A percentile compares a stretch with the other conserved stretches of the same genome.
Evolutionary conservation across 177 flowering plant species (phyloP).

Genomic region (Vitis hybrid): DNA sequence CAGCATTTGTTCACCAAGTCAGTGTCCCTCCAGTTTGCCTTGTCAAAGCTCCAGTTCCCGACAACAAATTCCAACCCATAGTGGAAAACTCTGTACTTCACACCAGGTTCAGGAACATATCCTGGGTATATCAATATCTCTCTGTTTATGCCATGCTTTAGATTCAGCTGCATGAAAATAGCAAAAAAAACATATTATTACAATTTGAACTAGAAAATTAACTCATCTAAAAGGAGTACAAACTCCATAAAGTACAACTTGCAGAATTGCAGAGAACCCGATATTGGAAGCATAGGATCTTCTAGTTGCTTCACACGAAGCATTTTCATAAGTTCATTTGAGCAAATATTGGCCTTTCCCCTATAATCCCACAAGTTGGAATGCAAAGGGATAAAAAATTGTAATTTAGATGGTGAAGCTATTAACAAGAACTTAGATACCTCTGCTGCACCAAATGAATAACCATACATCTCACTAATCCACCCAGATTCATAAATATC

Average conservation of each 20-base stretch:
- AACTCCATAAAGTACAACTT: not conserved
- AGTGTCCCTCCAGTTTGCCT: constrained; percentile 76
- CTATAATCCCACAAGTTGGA: not conserved
- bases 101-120: constrained; percentile 75
- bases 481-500: constrained; percentile 89
- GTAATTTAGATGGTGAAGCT: not conserved
- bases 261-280: not conserved
- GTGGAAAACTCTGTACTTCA: constrained; percentile 84
- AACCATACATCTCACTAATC: constrained; percentile 99
- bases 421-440: constrained; percentile 36
- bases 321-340: not conserved
- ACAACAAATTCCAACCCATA: constrained; percentile 80
- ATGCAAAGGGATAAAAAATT: not conserved
- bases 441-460: constrained; percentile 99
- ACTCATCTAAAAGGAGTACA: not conserved
- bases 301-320: not conserved
- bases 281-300: not conserved
- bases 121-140: constrained; percentile 92
- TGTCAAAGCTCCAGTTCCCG: constrained; percentile 97
- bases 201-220: not conserved
- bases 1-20: constrained; percentile 87
- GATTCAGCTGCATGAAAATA: constrained; percentile 63
- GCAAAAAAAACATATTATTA: constrained; percentile 4
- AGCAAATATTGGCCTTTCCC: not conserved
- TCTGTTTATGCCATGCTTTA: constrained; percentile 62